phyloP scores from a whole-genome alignment of 1,284 basidiomycete species.

The Trametes sp. region DNA sequence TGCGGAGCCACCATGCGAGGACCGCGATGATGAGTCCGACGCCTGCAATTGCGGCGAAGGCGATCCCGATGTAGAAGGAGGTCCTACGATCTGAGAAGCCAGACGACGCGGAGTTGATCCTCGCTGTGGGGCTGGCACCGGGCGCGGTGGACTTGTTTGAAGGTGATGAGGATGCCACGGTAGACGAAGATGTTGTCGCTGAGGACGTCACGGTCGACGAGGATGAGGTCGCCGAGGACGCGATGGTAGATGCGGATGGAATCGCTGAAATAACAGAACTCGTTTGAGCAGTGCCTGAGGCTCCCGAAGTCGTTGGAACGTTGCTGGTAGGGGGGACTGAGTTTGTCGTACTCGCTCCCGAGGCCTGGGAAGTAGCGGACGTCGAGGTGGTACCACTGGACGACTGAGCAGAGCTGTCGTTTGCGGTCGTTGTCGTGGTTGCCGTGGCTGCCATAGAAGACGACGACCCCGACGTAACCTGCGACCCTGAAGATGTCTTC shows the following conservation, averaged over 20 bases:
- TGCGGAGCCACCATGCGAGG: slow-evolving; percentile 50
- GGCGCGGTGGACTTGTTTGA: not conserved
- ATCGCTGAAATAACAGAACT: not conserved
- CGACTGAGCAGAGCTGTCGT: too few species aligned
- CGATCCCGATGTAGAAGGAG: slow-evolving; percentile 53
- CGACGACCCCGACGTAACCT: too few species aligned
- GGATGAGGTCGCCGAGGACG: slow-evolving; percentile 9
- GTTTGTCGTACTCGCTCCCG: too few species aligned
- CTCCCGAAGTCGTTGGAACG: not conserved
- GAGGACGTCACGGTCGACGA: not conserved
- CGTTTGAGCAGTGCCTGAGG: not conserved
- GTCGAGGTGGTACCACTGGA: not conserved
- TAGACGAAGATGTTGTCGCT: slow-evolving; percentile 6
- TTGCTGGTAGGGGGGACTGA: too few species aligned
- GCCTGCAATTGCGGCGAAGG: slow-evolving; percentile 50
- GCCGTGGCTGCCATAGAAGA: not conserved
- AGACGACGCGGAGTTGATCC: slow-evolving; percentile 15
- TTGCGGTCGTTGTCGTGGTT: too few species aligned
- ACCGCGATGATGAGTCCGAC: slow-evolving; percentile 49
- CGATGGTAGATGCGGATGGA: slow-evolving; percentile 1
- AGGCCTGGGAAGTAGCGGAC: too few species aligned
- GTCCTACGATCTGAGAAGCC: slow-evolving; percentile 37
- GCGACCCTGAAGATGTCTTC: not conserved
- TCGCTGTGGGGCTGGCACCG: slow-evolving; percentile 1
- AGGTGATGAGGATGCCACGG: not conserved